phyloP scores from a whole-genome alignment of 176 grass and related monocot species.

The Saccharum spontaneum region DNA sequence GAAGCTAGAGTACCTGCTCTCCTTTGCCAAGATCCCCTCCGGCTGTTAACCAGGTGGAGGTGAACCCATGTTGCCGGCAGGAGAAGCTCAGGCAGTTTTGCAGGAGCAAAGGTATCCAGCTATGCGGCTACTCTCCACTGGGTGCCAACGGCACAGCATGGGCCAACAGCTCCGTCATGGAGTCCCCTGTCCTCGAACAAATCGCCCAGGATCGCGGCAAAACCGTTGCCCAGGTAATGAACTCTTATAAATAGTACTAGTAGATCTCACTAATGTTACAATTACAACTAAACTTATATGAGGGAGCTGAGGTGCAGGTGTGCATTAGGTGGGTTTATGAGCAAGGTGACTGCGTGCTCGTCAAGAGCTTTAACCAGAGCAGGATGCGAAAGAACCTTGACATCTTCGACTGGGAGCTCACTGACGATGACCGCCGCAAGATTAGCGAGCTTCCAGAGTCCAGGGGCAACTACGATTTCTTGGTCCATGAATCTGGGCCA shows the following conservation, averaged over 20 bases:
- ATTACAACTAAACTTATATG: too few relatives aligned
- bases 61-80: slow-evolving; percentile 51
- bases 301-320: slow-evolving; percentile 3
- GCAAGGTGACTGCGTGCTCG: slow-evolving; percentile 23
- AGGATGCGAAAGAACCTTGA: slow-evolving; percentile 44
- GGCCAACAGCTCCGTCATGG: slow-evolving; percentile 28
- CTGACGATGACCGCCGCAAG: not conserved
- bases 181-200: slow-evolving; percentile 31
- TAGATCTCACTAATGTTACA: too few relatives aligned
- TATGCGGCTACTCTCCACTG: slow-evolving; percentile 42
- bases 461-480: not conserved
- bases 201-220: slow-evolving; percentile 39
- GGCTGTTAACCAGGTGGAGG: slow-evolving; percentile 43
- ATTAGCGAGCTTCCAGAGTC: slow-evolving; percentile 29
- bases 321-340: slow-evolving; percentile 45
- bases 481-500: slow-evolving; percentile 14
- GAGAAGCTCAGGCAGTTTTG: slow-evolving; percentile 51
- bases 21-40: not conserved
- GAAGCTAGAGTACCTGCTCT: slow-evolving; percentile 29
- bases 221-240: slow-evolving; percentile 33
- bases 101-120: slow-evolving; percentile 24
- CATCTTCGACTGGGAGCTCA: slow-evolving; percentile 61
- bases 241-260: too few relatives aligned
- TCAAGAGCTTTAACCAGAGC: slow-evolving; percentile 40
- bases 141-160: slow-evolving; percentile 33